Base-by-base conservation (phyloP, 179 eudicot genomes). In the Beta corolliflora region DNA sequence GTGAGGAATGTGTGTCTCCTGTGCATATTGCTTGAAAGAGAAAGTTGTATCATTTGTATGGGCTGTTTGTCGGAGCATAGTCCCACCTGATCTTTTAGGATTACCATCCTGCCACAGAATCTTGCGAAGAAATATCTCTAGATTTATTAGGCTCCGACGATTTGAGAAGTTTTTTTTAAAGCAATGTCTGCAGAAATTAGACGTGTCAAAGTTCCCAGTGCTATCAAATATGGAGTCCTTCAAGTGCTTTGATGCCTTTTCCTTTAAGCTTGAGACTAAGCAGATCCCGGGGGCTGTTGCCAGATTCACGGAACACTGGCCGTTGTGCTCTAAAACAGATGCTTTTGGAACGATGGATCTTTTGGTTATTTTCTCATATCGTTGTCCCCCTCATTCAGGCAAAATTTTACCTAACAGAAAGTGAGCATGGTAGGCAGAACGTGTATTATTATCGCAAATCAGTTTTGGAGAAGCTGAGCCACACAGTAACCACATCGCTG, bases 351-450 rank as follows among this genome's bases (percentile, higher is more conserved):
- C 82, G 86, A 68, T 96, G 99, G 97, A 90, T 96, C 48, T 89
- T 87, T 79, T 94, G 98, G 99, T 82, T 96, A 48, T 94, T 92
- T 87, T 73, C 91, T 55, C 70, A 59, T 76, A 65, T 94, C 19
- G 90, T 96, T 46, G 88, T 88, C 56, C 97, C 99, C 73, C 74
- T 94, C 81, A 63, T 94, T 65, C 91, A 89, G 84, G 89, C 96
- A 78, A 89, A 96, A 83, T 96, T 96, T 82, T 94, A 96, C 81
- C 89, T 93, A 31, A 94, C 98, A 5, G 99, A 96, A 88, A 91
- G 90, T 84, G 94, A 96, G 85, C 85, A 84, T 80, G 93, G 93
- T 77, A 96, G 91, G 77, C 92, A 25, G 81, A 91, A 89, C 75
- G n/a, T 93, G 63, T 91, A 77, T 76, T 93, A 85, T 80, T 96